Conservation (phyloP, 495 filamentous ascomycete genomes). For the Neurospora sp. region DNA sequence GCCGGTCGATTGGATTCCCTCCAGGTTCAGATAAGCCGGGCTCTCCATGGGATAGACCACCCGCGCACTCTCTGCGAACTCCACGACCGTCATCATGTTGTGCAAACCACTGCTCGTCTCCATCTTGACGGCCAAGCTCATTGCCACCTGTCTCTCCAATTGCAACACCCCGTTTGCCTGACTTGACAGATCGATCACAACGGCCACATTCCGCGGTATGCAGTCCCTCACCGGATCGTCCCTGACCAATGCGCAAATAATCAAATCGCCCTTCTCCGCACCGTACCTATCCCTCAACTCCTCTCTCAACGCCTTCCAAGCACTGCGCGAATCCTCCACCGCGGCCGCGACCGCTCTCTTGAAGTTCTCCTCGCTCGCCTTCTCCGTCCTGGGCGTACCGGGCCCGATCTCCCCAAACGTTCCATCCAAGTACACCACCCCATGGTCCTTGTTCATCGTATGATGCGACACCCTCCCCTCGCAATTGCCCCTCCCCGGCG, state of each 20-base stretch:
- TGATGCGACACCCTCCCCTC: slow-evolving; percentile 15
- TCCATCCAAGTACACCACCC: slow-evolving; percentile 16
- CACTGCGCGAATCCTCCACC: slow-evolving; percentile 11
- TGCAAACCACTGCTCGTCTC: background rate
- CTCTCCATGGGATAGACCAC: slow-evolving; percentile 9
- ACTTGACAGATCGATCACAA: background rate
- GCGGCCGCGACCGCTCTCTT: slow-evolving; percentile 10
- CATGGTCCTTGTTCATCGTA: slow-evolving; percentile 17
- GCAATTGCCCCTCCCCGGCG: slow-evolving; percentile 10
- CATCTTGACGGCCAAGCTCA: background rate
- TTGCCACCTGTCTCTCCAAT: background rate
- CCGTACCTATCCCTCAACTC: slow-evolving; percentile 11
- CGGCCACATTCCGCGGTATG: background rate
- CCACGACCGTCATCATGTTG: slow-evolving; percentile 9
- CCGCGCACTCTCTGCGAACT: slow-evolving; percentile 4
- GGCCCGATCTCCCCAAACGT: slow-evolving; percentile 10
- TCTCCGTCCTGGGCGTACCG: slow-evolving; percentile 9
- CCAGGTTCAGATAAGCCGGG: background rate
- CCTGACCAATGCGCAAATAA: slow-evolving; percentile 18
- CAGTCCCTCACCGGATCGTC: slow-evolving; percentile 17
- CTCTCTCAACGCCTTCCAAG: slow-evolving; percentile 9
- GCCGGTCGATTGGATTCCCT: background rate
- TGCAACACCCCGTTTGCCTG: background rate
- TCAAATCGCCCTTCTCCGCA: slow-evolving; percentile 11
- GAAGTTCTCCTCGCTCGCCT: slow-evolving; percentile 10